Evolutionary conservation across 805 yeast species (phyloP).

Genomic region (Pichia rugopelliculosa): DNA sequence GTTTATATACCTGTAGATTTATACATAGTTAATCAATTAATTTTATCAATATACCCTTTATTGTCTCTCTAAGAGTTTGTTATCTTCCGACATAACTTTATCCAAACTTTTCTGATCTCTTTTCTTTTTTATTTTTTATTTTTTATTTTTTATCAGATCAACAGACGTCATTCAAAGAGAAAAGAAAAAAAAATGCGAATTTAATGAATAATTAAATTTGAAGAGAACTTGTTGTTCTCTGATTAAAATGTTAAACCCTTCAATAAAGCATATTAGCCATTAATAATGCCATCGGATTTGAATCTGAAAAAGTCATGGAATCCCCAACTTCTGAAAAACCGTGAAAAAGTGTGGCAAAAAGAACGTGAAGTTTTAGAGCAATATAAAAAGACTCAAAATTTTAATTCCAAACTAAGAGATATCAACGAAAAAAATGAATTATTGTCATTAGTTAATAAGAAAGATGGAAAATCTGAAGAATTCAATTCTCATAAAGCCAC

Average conservation of each 20-base stretch:
- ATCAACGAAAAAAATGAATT: slow-evolving; percentile 57
- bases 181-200: too few species aligned
- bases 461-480: slow-evolving; percentile 26
- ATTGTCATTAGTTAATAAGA: slow-evolving; percentile 22
- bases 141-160: too few species aligned
- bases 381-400: slow-evolving; percentile 52
- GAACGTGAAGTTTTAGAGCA: slow-evolving; percentile 78
- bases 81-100: too few species aligned
- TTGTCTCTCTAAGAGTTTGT: too few species aligned
- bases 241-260: too few species aligned
- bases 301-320: slow-evolving; percentile 95
- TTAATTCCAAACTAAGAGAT: slow-evolving; percentile 54
- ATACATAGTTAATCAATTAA: neutral
- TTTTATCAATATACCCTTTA: too few species aligned
- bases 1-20: neutral
- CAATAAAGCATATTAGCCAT: neutral
- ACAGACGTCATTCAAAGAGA: too few species aligned
- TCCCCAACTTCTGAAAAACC: slow-evolving; percentile 80
- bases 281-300: slow-evolving; percentile 58
- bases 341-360: slow-evolving; percentile 72
- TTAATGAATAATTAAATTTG: too few species aligned
- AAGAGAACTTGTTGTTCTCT: too few species aligned
- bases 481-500: slow-evolving; percentile 33
- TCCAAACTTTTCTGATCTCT: too few species aligned
- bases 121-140: too few species aligned